Conservation (phyloP, 139 green algal species). For the Marvania coccoides region DNA sequence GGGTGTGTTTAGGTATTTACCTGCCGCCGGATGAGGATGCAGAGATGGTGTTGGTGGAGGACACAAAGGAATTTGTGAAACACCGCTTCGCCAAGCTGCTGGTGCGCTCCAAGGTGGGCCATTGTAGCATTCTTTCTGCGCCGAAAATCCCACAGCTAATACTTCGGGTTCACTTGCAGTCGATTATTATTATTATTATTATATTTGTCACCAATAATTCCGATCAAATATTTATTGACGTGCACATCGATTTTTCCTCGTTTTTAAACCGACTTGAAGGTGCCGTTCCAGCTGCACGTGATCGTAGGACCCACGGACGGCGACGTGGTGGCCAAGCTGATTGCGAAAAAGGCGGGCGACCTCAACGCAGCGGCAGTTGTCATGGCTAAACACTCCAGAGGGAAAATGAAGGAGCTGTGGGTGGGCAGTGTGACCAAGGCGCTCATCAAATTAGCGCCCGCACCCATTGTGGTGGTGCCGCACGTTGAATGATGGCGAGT, state of each 20-base stretch:
- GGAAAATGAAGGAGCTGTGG: constrained; percentile 15
- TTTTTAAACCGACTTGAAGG: background rate
- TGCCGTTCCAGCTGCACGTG: constrained; percentile 27
- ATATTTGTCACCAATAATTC: too few relatives aligned
- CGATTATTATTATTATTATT: too few relatives aligned
- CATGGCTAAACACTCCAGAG: constrained; percentile 20
- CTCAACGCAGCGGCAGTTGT: background rate
- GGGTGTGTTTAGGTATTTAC: too few relatives aligned
- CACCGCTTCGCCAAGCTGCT: constrained; percentile 24
- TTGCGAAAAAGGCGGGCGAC: constrained; percentile 19
- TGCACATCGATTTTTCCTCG: too few relatives aligned
- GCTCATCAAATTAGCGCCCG: background rate
- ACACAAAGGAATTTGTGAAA: constrained; percentile 26
- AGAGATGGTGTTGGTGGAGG: constrained; percentile 20
- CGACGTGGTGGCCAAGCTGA: constrained; percentile 7
- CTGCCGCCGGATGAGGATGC: constrained; percentile 21
- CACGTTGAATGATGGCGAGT: too few relatives aligned
- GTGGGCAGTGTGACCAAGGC: constrained; percentile 19
- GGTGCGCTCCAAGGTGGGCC: constrained; percentile 4
- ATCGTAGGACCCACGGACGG: constrained; percentile 15
- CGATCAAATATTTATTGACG: too few relatives aligned
- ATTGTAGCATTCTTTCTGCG: background rate
- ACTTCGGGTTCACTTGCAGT: too few relatives aligned
- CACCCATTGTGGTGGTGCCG: constrained; percentile 21
- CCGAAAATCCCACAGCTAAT: too few relatives aligned